Percentiles rank a stretch among this genome's conserved stretches.
phyloP scores from a whole-genome alignment of 331 rosid genomes.

The Stylosanthes scabra region DNA sequence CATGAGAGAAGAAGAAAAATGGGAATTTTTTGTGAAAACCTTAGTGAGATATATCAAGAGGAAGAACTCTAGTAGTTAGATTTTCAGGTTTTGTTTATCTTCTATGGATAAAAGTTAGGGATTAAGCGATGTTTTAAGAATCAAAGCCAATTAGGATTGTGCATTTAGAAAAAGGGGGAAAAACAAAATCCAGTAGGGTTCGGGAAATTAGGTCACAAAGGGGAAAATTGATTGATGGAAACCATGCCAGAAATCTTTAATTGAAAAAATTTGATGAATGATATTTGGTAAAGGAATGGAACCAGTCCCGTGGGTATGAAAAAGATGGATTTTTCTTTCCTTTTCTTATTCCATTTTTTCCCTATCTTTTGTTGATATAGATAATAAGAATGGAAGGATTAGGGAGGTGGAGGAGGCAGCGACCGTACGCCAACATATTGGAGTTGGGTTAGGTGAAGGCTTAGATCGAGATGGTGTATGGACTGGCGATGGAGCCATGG shows the following conservation, averaged over 20 bases:
- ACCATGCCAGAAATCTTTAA: conserved; percentile 34
- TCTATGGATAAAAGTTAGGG: conserved; percentile 31
- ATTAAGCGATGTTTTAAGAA: conserved; percentile 43
- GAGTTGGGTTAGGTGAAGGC: too few relatives aligned
- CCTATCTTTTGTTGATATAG: neutral
- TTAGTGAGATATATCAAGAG: conserved; percentile 7
- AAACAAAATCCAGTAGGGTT: neutral
- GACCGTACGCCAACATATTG: too few relatives aligned
- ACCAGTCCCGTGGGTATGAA: too few relatives aligned
- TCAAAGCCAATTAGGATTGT: conserved; percentile 44
- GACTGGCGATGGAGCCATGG: too few relatives aligned
- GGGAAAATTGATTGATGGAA: conserved; percentile 5
- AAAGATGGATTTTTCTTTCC: conserved; percentile 23
- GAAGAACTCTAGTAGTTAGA: conserved; percentile 31
- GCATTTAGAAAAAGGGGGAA: conserved; percentile 24
- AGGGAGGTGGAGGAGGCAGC: too few relatives aligned
- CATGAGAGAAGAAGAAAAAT: conserved; percentile 47
- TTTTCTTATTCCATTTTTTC: neutral
- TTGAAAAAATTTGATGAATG: neutral
- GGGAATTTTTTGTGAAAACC: conserved; percentile 8
- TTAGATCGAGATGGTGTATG: too few relatives aligned
- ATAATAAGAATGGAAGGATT: neutral
- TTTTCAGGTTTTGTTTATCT: conserved; percentile 5
- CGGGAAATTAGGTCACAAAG: neutral
- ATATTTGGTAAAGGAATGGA: neutral